Percentiles rank a stretch among this genome's conserved stretches.
phyloP scores from a whole-genome alignment of 2,329 filamentous ascomycete genomes.

The Curvularia lunata region DNA sequence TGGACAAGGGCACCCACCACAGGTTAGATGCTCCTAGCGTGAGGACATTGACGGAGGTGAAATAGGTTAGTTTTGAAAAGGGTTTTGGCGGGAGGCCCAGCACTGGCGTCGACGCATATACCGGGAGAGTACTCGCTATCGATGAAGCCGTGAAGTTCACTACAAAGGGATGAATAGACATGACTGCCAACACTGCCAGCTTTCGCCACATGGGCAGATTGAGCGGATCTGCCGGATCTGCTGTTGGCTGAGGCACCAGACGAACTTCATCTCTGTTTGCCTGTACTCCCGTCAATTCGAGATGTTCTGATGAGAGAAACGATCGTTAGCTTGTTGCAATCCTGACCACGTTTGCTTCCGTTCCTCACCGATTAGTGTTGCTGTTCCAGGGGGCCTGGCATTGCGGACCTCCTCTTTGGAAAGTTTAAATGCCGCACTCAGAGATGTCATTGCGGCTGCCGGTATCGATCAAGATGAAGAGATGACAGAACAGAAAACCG shows the following conservation, averaged over 20 bases:
- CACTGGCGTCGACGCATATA: slow-evolving; percentile 42
- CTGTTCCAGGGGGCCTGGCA: slow-evolving; percentile 51
- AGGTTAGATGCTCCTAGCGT: slow-evolving; percentile 50
- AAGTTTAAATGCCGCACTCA: slow-evolving; percentile 46
- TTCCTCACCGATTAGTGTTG: slow-evolving; percentile 47
- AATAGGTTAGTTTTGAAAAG: slow-evolving; percentile 44
- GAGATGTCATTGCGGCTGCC: slow-evolving; percentile 39
- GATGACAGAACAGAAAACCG: neutral
- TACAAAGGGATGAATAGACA: slow-evolving; percentile 49
- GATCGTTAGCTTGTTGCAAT: slow-evolving; percentile 5
- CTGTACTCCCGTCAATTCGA: slow-evolving; percentile 41
- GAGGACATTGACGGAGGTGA: slow-evolving; percentile 50
- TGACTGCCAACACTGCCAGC: slow-evolving; percentile 42
- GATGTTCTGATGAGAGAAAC: slow-evolving; percentile 28
- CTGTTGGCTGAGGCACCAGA: slow-evolving; percentile 49
- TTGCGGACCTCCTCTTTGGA: slow-evolving; percentile 50
- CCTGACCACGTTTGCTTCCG: neutral
- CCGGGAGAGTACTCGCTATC: slow-evolving; percentile 46
- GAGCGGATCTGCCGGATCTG: slow-evolving; percentile 50
- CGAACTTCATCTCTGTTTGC: slow-evolving; percentile 46
- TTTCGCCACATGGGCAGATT: slow-evolving; percentile 51
- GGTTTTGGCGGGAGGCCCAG: slow-evolving; percentile 39
- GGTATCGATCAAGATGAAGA: neutral
- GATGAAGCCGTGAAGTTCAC: slow-evolving; percentile 48
- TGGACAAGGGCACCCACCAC: slow-evolving; percentile 52